Percentiles rank a stretch among this genome's conserved stretches.
phyloP scores from a whole-genome alignment of 108 stramenopile genomes.

The Skeletonema tropicum region DNA sequence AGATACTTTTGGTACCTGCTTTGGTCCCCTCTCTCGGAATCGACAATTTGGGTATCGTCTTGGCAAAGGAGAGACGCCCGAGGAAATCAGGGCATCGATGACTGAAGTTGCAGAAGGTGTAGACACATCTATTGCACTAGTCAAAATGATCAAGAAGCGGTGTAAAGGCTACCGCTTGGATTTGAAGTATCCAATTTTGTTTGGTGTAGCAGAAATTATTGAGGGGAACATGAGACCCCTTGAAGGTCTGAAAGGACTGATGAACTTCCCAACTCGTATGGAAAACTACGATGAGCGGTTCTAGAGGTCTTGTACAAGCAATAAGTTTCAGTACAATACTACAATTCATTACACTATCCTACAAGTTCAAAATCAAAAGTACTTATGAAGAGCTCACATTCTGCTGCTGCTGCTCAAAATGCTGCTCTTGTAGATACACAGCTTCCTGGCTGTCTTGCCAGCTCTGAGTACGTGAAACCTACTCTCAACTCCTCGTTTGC shows the following conservation, averaged over 20 bases:
- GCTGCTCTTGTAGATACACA: constrained; percentile 29
- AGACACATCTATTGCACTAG: constrained; percentile 91
- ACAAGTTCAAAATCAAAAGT: neutral
- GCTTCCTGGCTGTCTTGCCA: constrained; percentile 45
- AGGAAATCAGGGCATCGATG: constrained; percentile 84
- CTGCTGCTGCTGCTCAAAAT: constrained; percentile 22
- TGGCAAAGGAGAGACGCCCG: constrained; percentile 93
- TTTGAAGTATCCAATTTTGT: constrained; percentile 94
- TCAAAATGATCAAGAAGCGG: constrained; percentile 85
- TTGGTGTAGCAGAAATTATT: constrained; percentile 92
- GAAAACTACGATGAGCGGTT: constrained; percentile 87
- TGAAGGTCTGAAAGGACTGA: constrained; percentile 90
- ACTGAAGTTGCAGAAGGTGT: constrained; percentile 97
- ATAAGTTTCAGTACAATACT: constrained; percentile 7
- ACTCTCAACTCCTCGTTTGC: constrained; percentile 41
- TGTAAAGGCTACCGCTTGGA: constrained; percentile 93
- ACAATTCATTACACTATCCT: constrained; percentile 5
- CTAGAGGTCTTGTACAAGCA: constrained; percentile 1
- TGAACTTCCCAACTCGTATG: constrained; percentile 94
- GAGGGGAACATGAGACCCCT: constrained; percentile 87
- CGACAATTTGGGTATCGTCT: constrained; percentile 92
- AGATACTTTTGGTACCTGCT: constrained; percentile 98
- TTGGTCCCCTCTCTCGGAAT: constrained; percentile 95
- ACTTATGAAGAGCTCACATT: constrained; percentile 4
- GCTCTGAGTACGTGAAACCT: constrained; percentile 38